These are phyloP conservation scores for Colletotrichum gigasporum DNA, from an alignment of 2,329 filamentous ascomycete species.

Conservation along the genomic window DNA sequence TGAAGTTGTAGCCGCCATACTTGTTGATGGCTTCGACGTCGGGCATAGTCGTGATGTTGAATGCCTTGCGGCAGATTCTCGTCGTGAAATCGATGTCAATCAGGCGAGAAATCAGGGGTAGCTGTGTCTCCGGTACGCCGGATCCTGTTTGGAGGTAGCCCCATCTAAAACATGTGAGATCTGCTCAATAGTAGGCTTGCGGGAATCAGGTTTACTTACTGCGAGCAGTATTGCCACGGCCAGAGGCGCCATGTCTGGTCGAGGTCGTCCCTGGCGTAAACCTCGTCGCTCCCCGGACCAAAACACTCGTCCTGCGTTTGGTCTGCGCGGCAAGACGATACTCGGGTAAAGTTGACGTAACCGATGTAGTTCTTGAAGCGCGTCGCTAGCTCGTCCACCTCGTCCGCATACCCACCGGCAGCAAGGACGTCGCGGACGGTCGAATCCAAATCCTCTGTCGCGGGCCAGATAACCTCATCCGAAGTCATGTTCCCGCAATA, in stretches of 20 bases:
- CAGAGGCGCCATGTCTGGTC: constrained; percentile 48
- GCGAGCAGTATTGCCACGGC: constrained; percentile 64
- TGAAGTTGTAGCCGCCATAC: constrained; percentile 77
- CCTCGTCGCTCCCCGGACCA: constrained; percentile 27
- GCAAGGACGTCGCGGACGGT: constrained; percentile 51
- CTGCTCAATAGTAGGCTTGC: not conserved
- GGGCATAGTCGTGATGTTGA: constrained; percentile 73
- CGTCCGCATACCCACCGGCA: constrained; percentile 43
- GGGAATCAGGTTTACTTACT: constrained; percentile 45
- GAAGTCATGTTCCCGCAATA: constrained; percentile 61
- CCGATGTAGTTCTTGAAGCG: constrained; percentile 64
- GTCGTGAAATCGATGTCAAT: constrained; percentile 71
- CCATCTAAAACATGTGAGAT: constrained; percentile 61
- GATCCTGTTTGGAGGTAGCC: constrained; percentile 81
- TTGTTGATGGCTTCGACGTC: constrained; percentile 77
- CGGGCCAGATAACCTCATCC: constrained; percentile 50
- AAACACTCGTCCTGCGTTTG: constrained; percentile 24
- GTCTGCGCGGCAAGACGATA: not conserved
- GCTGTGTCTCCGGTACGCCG: constrained; percentile 68
- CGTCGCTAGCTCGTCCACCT: constrained; percentile 45
- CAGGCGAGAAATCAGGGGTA: constrained; percentile 77
- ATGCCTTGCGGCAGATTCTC: constrained; percentile 71
- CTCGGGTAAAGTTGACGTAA: constrained; percentile 45
- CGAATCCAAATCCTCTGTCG: constrained; percentile 45
- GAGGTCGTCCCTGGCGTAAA: constrained; percentile 2